These are phyloP conservation scores for Paracoccidioides lutzii DNA, from an alignment of 2,329 filamentous ascomycete species.

Conservation along the genomic window DNA sequence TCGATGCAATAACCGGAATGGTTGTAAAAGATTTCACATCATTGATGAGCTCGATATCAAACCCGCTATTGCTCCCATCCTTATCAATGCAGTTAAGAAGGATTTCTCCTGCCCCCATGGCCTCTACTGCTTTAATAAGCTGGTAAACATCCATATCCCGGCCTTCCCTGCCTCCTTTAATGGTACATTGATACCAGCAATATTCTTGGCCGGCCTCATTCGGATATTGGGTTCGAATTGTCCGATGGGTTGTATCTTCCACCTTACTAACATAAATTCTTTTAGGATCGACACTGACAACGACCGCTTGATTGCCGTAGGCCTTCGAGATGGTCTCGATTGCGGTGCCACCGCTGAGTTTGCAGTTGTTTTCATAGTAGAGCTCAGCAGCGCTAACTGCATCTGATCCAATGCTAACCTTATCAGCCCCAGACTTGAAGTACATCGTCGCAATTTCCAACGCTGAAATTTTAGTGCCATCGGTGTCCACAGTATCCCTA, in stretches of 20 bases:
- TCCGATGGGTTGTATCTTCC: conserved; percentile 59
- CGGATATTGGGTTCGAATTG: conserved; percentile 54
- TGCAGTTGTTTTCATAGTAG: conserved; percentile 60
- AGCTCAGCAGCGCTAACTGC: conserved; percentile 87
- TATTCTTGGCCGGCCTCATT: conserved; percentile 65
- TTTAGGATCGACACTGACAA: conserved; percentile 89
- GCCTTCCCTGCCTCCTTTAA: conserved; percentile 90
- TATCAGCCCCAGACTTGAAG: conserved; percentile 93
- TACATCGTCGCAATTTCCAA: conserved; percentile 92
- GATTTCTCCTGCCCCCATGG: conserved; percentile 90
- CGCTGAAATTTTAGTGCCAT: conserved; percentile 74
- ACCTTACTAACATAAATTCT: conserved; percentile 68
- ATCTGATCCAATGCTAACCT: conserved; percentile 92
- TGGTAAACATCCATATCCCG: conserved; percentile 86
- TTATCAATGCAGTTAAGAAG: conserved; percentile 95
- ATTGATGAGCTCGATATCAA: conserved; percentile 80
- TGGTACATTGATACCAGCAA: conserved; percentile 97
- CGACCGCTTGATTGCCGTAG: conserved; percentile 93
- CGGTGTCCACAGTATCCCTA: conserved; percentile 77
- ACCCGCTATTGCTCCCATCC: conserved; percentile 87
- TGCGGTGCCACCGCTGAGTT: conserved; percentile 66
- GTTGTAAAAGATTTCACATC: conserved; percentile 77
- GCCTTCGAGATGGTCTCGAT: conserved; percentile 91
- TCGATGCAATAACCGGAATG: conserved; percentile 92
- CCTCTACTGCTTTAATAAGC: conserved; percentile 77